phyloP scores from a whole-genome alignment of 768 basidiomycete species.

The Crucibulum laeve region DNA sequence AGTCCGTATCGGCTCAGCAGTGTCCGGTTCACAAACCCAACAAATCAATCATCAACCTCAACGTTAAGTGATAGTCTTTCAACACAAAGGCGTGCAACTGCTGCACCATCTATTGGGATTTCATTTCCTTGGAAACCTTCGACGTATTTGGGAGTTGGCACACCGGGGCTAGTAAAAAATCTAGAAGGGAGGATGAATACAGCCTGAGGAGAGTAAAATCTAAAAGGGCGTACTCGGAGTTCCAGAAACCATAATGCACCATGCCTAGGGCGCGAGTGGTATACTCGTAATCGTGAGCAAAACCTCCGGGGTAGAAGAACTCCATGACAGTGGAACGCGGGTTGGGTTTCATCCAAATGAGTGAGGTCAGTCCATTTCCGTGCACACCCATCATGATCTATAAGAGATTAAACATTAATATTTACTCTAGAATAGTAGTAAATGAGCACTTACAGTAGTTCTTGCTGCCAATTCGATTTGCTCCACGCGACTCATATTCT shows the following conservation, averaged over 20 bases:
- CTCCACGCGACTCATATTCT: conserved; percentile 73
- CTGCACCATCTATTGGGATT: conserved; percentile 77
- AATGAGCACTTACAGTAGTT: conserved; percentile 62
- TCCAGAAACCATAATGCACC: conserved; percentile 84
- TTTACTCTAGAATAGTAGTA: not conserved
- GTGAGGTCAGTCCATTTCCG: conserved; percentile 84
- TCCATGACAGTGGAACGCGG: conserved; percentile 86
- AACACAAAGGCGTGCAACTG: conserved; percentile 56
- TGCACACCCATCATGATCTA: conserved; percentile 96
- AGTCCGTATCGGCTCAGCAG: not conserved
- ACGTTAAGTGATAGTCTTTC: conserved; percentile 53
- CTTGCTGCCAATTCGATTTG: conserved; percentile 78
- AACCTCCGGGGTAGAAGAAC: conserved; percentile 83
- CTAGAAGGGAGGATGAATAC: conserved; percentile 27
- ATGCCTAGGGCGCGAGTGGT: conserved; percentile 82
- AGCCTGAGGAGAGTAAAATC: not conserved
- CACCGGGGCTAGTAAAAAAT: conserved; percentile 68
- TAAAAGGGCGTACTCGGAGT: conserved; percentile 42
- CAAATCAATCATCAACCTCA: conserved; percentile 57
- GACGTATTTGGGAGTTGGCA: conserved; percentile 69
- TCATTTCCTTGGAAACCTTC: conserved; percentile 86
- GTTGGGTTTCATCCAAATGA: conserved; percentile 90
- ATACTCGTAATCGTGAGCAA: conserved; percentile 83
- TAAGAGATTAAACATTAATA: conserved; percentile 3
- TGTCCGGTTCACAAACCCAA: not conserved